Evolutionary conservation across 768 basidiomycete genomes (phyloP).

Genomic region (Russula ochroleuca): DNA sequence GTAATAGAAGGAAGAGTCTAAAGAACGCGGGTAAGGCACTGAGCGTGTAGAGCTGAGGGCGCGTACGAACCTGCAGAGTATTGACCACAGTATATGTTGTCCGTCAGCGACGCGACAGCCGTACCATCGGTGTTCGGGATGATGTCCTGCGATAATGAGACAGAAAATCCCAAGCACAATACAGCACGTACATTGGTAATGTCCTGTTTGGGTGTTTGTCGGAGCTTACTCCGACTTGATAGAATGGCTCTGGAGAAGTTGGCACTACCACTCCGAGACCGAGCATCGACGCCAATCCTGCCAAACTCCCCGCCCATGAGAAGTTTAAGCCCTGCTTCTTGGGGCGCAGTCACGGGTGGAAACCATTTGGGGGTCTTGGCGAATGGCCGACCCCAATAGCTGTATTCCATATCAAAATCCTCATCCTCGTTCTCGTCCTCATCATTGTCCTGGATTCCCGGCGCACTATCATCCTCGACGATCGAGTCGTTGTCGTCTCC

Average conservation of each 20-base stretch:
- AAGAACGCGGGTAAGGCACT: conserved; percentile 7
- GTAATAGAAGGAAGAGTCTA: conserved; percentile 90
- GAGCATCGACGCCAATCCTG: conserved; percentile 49
- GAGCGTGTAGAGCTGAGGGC: neutral
- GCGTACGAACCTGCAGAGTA: conserved; percentile 59
- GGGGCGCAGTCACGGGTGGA: conserved; percentile 50
- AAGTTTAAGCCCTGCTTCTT: conserved; percentile 58
- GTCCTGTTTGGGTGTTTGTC: conserved; percentile 46
- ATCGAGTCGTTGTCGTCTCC: neutral
- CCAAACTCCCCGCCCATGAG: conserved; percentile 81
- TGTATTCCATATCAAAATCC: conserved; percentile 25
- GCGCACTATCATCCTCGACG: neutral
- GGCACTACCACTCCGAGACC: conserved; percentile 38
- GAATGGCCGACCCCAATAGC: conserved; percentile 14
- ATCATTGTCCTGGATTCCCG: conserved; percentile 37
- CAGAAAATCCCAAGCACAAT: conserved; percentile 1
- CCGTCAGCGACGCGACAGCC: conserved; percentile 64
- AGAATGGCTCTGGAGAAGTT: conserved; percentile 51
- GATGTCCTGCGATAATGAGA: conserved; percentile 46
- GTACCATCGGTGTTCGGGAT: conserved; percentile 79
- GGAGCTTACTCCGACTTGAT: conserved; percentile 34
- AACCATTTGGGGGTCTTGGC: conserved; percentile 37
- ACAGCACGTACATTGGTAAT: conserved; percentile 46
- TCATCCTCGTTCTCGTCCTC: conserved; percentile 36
- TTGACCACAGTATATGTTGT: conserved; percentile 82